Conservation (phyloP, 1,139 yeast genomes). For the Suhomyces bribrorum region DNA sequence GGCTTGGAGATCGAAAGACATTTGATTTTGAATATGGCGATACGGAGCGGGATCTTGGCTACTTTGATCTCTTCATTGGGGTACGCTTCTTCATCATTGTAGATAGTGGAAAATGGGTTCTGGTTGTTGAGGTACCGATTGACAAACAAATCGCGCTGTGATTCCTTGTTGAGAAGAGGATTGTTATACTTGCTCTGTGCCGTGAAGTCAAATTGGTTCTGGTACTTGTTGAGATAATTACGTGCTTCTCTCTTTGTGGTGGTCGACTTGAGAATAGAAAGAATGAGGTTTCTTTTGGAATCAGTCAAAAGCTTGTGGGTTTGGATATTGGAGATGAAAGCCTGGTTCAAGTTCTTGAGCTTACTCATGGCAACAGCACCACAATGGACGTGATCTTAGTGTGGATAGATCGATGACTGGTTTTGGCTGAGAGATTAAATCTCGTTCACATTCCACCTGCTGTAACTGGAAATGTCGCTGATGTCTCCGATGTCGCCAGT, state of each 20-base stretch:
- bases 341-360: slow-evolving; percentile 30
- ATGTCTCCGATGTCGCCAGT: no score
- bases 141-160: slow-evolving; percentile 41
- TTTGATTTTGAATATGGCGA: slow-evolving; percentile 54
- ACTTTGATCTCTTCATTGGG: slow-evolving; percentile 32
- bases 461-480: no score
- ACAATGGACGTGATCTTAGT: not conserved
- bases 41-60: slow-evolving; percentile 45
- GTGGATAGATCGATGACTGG: not conserved
- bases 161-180: slow-evolving; percentile 21
- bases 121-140: slow-evolving; percentile 41
- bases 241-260: slow-evolving; percentile 77
- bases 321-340: slow-evolving; percentile 43
- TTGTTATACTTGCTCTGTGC: slow-evolving; percentile 13
- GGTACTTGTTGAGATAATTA: slow-evolving; percentile 63
- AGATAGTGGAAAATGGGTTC: slow-evolving; percentile 37
- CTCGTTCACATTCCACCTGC: no score
- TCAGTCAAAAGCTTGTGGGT: slow-evolving; percentile 36
- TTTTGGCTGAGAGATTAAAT: not conserved
- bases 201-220: slow-evolving; percentile 40
- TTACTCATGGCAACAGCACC: slow-evolving; percentile 29
- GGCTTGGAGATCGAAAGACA: slow-evolving; percentile 32
- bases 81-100: slow-evolving; percentile 37
- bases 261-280: slow-evolving; percentile 69
- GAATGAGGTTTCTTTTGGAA: slow-evolving; percentile 54